Evolutionary conservation across 306 rosid species (phyloP).

Genomic region (Vicia villosa): DNA sequence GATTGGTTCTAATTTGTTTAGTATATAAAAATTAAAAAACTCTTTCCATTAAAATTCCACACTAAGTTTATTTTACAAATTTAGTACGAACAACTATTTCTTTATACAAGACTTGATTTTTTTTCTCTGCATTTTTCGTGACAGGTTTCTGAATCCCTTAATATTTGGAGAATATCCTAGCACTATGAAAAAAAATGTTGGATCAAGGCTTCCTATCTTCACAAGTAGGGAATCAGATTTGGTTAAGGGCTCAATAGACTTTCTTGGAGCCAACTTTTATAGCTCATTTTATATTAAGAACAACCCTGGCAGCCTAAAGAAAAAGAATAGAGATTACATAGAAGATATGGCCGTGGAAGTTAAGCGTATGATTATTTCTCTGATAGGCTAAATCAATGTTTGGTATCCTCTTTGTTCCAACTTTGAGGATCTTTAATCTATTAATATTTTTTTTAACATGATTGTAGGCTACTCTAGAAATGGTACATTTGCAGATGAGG

Average conservation of each 20-base stretch:
- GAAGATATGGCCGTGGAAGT: conserved; percentile 28
- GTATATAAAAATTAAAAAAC: no score
- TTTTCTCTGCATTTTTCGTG: not conserved
- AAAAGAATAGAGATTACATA: conserved; percentile 11
- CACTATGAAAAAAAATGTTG: conserved; percentile 50
- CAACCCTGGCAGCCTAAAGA: conserved; percentile 24
- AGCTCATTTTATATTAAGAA: conserved; percentile 26
- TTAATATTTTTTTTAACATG: conserved; percentile 1
- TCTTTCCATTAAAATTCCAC: not conserved
- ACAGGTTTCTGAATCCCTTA: conserved; percentile 66
- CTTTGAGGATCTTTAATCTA: conserved; percentile 3
- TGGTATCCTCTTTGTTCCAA: no score
- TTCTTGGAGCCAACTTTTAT: conserved; percentile 55
- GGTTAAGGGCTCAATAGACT: conserved; percentile 60
- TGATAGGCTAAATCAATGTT: no score
- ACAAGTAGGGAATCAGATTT: conserved; percentile 41
- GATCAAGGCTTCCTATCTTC: conserved; percentile 59
- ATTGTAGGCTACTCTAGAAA: conserved; percentile 15
- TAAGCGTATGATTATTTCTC: conserved; percentile 25
- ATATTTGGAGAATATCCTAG: conserved; percentile 61
- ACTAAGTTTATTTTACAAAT: no score
- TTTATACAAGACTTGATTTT: not conserved
- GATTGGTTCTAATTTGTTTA: no score
- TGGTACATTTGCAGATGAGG: conserved; percentile 31
- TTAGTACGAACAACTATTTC: not conserved